Base-by-base conservation (phyloP, 2,329 filamentous ascomycete species). In the Claviceps sp. region DNA sequence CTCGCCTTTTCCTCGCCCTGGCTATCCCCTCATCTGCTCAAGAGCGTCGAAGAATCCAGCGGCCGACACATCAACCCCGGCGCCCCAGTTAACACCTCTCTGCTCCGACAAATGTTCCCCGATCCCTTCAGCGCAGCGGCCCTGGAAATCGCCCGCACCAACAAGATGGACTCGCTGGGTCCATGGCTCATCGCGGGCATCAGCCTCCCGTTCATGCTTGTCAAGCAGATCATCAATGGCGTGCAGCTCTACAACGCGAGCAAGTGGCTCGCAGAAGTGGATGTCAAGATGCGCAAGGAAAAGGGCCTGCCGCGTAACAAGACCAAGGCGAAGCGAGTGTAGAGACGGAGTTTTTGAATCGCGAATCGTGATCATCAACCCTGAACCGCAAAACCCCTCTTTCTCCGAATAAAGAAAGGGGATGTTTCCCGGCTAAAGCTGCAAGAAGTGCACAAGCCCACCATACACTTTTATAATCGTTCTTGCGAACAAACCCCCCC, bases 241-340 rank as follows among this genome's bases (percentile, higher is more conserved):
- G 78, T 97, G 47, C 93, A 98, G 74, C 78, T 98, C 60, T 80
- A 95, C 63, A 95, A 96, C 69, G 93, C 93, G 6, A 90, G 88
- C 69, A 82, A 82, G 63, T 94, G 88, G 83, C 76, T 98, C 40
- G 93, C 88, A 0, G 90, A 97, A 69, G 89, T 89, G n/a, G 93
- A 98, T 61, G 68, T 85, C 38, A 76, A 79, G 60, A 73, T 77
- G 55, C 78, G 88, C 61, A 78, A 58, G 52, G 67, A 64, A 39
- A 63, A 67, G 59, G 80, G 79, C 3, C 63, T 82, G 29, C 75
- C 77, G 23, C 74, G 73, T 58, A 72, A 70, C 58, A 72, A 70
- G 64, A 66, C 66, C 46, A 64, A 64, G 56, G 55, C 58, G 43
- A 66, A 66, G 60, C 55, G 64, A 60, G 63, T 62, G 50, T 66